Evolutionary conservation across 805 yeast genomes (phyloP).

Genomic region (Candida adriatica): DNA sequence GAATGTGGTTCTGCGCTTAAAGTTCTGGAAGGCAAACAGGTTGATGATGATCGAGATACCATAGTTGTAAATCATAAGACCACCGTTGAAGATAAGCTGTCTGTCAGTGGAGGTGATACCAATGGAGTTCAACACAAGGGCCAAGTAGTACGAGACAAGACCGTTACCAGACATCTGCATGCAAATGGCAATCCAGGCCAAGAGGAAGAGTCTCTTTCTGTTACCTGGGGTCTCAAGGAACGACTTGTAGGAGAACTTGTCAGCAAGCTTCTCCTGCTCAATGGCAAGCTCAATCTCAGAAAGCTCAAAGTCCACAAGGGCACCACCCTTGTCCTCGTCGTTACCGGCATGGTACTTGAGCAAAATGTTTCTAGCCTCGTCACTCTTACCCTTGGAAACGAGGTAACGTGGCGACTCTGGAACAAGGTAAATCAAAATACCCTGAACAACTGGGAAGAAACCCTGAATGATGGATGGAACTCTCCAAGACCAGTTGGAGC

Average conservation of each 20-base stretch:
- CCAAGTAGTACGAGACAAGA: constrained; percentile 29
- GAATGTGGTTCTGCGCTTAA: constrained; percentile 31
- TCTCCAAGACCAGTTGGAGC: constrained; percentile 39
- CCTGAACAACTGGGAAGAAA: constrained; percentile 36
- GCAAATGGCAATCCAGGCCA: constrained; percentile 26
- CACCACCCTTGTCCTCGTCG: constrained; percentile 16
- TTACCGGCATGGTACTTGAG: constrained; percentile 32
- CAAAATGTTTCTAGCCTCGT: constrained; percentile 37
- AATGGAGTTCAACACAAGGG: constrained; percentile 41
- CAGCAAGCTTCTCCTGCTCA: constrained; percentile 31
- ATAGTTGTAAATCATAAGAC: constrained; percentile 39
- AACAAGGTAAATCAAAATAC: constrained; percentile 28
- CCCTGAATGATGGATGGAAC: constrained; percentile 47
- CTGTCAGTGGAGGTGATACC: constrained; percentile 38
- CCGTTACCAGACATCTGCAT: constrained; percentile 36
- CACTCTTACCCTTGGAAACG: constrained; percentile 33
- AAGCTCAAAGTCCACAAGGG: constrained; percentile 31
- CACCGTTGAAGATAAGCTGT: constrained; percentile 43
- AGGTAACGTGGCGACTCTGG: constrained; percentile 46
- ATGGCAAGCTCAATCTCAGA: constrained; percentile 33
- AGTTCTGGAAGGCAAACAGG: constrained; percentile 20
- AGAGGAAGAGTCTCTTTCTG: constrained; percentile 33
- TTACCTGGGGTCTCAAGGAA: constrained; percentile 31
- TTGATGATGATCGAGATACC: constrained; percentile 18
- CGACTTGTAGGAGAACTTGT: constrained; percentile 28